Percentiles rank a stretch among this genome's conserved stretches.
These are phyloP conservation scores for Phoma sp. DNA, from an alignment of 2,329 filamentous ascomycete genomes.

Conservation along the genomic window DNA sequence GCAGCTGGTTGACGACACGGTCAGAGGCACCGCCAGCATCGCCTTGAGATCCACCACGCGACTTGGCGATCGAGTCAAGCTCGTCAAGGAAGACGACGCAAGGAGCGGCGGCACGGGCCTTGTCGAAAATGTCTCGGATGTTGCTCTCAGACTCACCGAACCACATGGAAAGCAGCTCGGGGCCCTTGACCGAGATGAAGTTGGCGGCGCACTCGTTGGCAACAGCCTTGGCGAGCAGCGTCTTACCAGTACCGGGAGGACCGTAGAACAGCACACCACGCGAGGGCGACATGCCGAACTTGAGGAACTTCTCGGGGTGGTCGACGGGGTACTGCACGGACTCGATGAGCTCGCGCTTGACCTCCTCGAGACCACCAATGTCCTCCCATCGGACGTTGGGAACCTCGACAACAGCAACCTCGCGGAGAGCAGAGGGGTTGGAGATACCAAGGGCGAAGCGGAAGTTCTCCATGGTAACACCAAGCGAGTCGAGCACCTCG, in stretches of 20 bases:
- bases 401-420: slow-evolving; percentile 98
- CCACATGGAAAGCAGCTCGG: slow-evolving; percentile 99
- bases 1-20: slow-evolving; percentile 99
- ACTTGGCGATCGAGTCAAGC: slow-evolving; percentile 98
- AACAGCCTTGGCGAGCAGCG: slow-evolving; percentile 97
- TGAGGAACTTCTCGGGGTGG: slow-evolving; percentile 99
- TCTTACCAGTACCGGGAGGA: slow-evolving; percentile 99
- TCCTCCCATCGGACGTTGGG: slow-evolving; percentile 99
- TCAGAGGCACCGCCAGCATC: slow-evolving; percentile 98
- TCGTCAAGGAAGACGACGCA: slow-evolving; percentile 99
- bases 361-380: slow-evolving; percentile 95
- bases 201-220: slow-evolving; percentile 99
- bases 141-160: slow-evolving; percentile 99
- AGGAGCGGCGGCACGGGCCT: slow-evolving; percentile 95
- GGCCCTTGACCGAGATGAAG: slow-evolving; percentile 99
- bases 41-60: slow-evolving; percentile 93
- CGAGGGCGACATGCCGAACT: slow-evolving; percentile 97
- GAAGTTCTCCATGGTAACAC: slow-evolving; percentile 99
- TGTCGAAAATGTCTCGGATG: slow-evolving; percentile 99
- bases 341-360: slow-evolving; percentile 99
- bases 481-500: slow-evolving; percentile 95
- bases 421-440: slow-evolving; percentile 97
- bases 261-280: slow-evolving; percentile 99
- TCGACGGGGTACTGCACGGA: slow-evolving; percentile 99
- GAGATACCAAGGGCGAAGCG: slow-evolving; percentile 96